Evolutionary conservation across 2,329 filamentous ascomycete genomes (phyloP).

Genomic region (Phaeosphaeria sp.): DNA sequence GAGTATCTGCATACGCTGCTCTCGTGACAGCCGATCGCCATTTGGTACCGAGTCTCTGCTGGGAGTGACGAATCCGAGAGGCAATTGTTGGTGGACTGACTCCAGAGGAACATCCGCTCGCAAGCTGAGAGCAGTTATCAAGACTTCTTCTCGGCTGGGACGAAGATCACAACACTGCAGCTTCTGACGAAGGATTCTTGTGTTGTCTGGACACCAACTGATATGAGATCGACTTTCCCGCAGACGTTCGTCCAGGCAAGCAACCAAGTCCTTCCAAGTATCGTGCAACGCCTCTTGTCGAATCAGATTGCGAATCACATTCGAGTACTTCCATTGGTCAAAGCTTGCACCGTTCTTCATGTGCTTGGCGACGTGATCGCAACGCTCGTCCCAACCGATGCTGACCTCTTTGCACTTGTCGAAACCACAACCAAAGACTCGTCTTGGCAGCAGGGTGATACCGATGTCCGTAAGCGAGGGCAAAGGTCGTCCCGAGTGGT

Average conservation of each 20-base stretch:
- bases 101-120: slow-evolving; percentile 44
- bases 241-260: slow-evolving; percentile 40
- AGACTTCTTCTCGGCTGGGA: slow-evolving; percentile 45
- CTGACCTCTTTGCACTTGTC: slow-evolving; percentile 49
- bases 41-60: slow-evolving; percentile 45
- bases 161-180: slow-evolving; percentile 47
- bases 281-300: slow-evolving; percentile 46
- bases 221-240: slow-evolving; percentile 46
- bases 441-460: slow-evolving; percentile 40
- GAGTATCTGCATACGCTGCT: slow-evolving; percentile 46
- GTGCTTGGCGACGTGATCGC: slow-evolving; percentile 48
- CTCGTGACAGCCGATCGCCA: slow-evolving; percentile 37
- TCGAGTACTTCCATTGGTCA: slow-evolving; percentile 48
- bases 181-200: slow-evolving; percentile 45
- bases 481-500: slow-evolving; percentile 44
- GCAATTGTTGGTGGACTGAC: slow-evolving; percentile 35
- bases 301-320: slow-evolving; percentile 47
- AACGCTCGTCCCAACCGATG: slow-evolving; percentile 49
- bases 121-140: slow-evolving; percentile 45
- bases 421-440: slow-evolving; percentile 49
- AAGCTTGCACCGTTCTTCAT: slow-evolving; percentile 47
- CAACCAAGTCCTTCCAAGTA: slow-evolving; percentile 47
- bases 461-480: slow-evolving; percentile 46
- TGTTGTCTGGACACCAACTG: slow-evolving; percentile 47
- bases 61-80: slow-evolving; percentile 42